These are phyloP conservation scores for Erysiphe pulchra DNA, from an alignment of 2,329 filamentous ascomycete species.

Conservation along the genomic window DNA sequence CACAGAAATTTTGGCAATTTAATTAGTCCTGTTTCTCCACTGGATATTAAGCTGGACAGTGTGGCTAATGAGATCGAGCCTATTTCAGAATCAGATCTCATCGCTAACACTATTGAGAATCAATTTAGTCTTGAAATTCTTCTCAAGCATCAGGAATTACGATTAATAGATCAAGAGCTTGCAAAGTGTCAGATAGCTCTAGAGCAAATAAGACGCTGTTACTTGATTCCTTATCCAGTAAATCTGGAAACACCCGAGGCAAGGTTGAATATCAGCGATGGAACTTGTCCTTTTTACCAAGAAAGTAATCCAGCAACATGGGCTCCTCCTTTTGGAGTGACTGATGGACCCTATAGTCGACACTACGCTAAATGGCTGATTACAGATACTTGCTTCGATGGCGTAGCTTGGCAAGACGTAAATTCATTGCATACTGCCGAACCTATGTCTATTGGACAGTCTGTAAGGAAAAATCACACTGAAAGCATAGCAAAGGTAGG, in stretches of 20 bases:
- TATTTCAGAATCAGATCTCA: slow-evolving; percentile 8
- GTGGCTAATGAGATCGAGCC: slow-evolving; percentile 1
- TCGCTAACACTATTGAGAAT: slow-evolving; percentile 34
- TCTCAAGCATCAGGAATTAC: slow-evolving; percentile 80
- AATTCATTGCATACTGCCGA: slow-evolving; percentile 14
- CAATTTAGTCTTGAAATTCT: slow-evolving; percentile 82
- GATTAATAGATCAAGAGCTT: slow-evolving; percentile 83
- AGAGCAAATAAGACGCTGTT: slow-evolving; percentile 79
- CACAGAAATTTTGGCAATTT: slow-evolving; percentile 9
- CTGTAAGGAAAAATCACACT: slow-evolving; percentile 49
- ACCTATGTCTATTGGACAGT: slow-evolving; percentile 38
- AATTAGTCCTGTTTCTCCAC: neutral
- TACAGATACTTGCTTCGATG: slow-evolving; percentile 68
- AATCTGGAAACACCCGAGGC: slow-evolving; percentile 38
- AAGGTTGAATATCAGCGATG: slow-evolving; percentile 45
- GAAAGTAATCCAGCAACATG: slow-evolving; percentile 45
- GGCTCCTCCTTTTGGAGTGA: slow-evolving; percentile 73
- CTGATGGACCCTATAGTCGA: slow-evolving; percentile 74
- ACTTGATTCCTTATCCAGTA: slow-evolving; percentile 72
- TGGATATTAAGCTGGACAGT: neutral
- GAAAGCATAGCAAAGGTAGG: slow-evolving; percentile 22
- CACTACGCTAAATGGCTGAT: slow-evolving; percentile 94
- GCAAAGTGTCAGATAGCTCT: slow-evolving; percentile 85
- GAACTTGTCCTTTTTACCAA: slow-evolving; percentile 40
- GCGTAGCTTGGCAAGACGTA: slow-evolving; percentile 17